Evolutionary conservation across 1,139 yeast genomes (phyloP).

Genomic region (Kazachstania sp.): DNA sequence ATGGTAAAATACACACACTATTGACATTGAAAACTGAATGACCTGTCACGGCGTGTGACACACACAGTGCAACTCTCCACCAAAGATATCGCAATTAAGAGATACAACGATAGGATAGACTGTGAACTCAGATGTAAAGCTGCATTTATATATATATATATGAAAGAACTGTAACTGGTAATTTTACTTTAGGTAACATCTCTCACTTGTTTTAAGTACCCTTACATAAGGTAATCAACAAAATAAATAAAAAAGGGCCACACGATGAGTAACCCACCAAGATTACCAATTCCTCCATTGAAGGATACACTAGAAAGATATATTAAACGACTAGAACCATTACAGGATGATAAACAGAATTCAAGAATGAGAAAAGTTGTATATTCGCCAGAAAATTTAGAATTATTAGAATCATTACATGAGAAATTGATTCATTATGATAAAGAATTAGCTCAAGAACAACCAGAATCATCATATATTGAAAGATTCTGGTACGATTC

Average conservation of each 20-base stretch:
- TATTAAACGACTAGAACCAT: constrained; percentile 58
- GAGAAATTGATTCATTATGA: constrained; percentile 33
- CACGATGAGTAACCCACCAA: constrained; percentile 3
- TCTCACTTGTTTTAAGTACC: neutral
- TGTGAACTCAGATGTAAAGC: too few species aligned
- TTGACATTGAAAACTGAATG: neutral
- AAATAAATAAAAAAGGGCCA: neutral
- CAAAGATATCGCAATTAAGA: neutral
- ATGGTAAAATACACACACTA: too few species aligned
- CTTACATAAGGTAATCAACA: neutral
- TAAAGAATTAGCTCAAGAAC: constrained; percentile 54
- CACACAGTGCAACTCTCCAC: too few species aligned
- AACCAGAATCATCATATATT: constrained; percentile 64
- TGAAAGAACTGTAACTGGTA: neutral
- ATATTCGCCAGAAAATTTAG: constrained; percentile 52
- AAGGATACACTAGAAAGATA: constrained; percentile 56
- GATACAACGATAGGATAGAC: neutral
- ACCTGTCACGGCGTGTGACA: constrained; percentile 1
- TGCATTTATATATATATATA: too few species aligned
- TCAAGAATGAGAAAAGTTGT: constrained; percentile 48
- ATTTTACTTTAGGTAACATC: too few species aligned
- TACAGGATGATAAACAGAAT: constrained; percentile 68
- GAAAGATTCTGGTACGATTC: constrained; percentile 94
- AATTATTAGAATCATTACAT: constrained; percentile 28
- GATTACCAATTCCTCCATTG: constrained; percentile 68